phyloP scores from a whole-genome alignment of 2,329 filamentous ascomycete genomes.

The Aspergillus proliferans region DNA sequence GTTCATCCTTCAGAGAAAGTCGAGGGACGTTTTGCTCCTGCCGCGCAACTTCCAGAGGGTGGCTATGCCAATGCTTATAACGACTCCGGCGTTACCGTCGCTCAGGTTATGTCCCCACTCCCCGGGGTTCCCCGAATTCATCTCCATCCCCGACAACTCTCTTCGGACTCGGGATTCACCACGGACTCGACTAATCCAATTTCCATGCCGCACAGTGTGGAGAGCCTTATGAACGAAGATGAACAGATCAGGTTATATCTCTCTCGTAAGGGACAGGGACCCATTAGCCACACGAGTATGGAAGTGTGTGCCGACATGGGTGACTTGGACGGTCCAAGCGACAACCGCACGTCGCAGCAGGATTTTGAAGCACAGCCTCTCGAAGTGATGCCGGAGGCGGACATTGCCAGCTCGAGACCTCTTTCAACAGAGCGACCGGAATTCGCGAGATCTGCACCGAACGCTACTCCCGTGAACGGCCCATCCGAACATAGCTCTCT shows the following conservation, averaged over 20 bases:
- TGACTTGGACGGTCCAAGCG: slow-evolving; percentile 12
- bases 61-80: slow-evolving; percentile 65
- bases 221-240: slow-evolving; percentile 72
- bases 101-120: slow-evolving; percentile 41
- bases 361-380: neutral
- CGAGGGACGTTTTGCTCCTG: slow-evolving; percentile 71
- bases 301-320: slow-evolving; percentile 1
- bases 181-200: slow-evolving; percentile 55
- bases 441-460: neutral
- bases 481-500: neutral
- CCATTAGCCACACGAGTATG: slow-evolving; percentile 1
- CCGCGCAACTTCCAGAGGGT: slow-evolving; percentile 58
- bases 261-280: slow-evolving; percentile 47
- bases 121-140: slow-evolving; percentile 43
- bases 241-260: slow-evolving; percentile 68
- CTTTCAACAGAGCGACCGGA: neutral
- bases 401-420: neutral
- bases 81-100: slow-evolving; percentile 58
- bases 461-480: neutral
- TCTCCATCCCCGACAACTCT: slow-evolving; percentile 51
- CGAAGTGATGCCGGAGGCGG: neutral
- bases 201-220: slow-evolving; percentile 61
- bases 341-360: neutral
- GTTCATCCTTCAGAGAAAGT: slow-evolving; percentile 68
- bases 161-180: slow-evolving; percentile 61